Evolutionary conservation across 495 filamentous ascomycete genomes (phyloP).

Genomic region (Mytilinidion resinicola): DNA sequence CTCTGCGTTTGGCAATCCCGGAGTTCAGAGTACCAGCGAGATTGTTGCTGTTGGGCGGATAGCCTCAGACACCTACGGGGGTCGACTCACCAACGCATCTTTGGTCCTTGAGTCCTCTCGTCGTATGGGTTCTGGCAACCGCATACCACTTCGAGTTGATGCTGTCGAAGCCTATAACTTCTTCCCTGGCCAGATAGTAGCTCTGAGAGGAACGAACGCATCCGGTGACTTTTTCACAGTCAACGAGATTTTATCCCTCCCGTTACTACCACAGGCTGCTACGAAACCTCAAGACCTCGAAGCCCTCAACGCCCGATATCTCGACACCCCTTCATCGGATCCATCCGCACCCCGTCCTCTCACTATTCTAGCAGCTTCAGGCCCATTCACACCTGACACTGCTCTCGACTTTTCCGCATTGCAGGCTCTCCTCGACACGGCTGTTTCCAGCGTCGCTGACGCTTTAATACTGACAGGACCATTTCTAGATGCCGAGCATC

Average conservation of each 20-base stretch:
- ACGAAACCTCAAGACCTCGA: slow-evolving; percentile 56
- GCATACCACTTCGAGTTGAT: slow-evolving; percentile 73
- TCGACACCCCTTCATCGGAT: slow-evolving; percentile 30
- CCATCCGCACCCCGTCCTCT: slow-evolving; percentile 48
- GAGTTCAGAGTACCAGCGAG: slow-evolving; percentile 74
- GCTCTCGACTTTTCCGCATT: slow-evolving; percentile 86
- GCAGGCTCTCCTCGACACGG: slow-evolving; percentile 68
- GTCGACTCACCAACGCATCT: slow-evolving; percentile 74
- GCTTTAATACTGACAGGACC: slow-evolving; percentile 77
- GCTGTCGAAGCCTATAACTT: slow-evolving; percentile 66
- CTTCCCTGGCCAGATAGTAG: slow-evolving; percentile 93
- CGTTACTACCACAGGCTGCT: slow-evolving; percentile 62
- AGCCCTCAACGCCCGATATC: slow-evolving; percentile 52
- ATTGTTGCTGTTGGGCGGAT: slow-evolving; percentile 88
- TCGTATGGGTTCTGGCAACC: slow-evolving; percentile 71
- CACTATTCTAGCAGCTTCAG: slow-evolving; percentile 68
- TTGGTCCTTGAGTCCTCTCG: slow-evolving; percentile 83
- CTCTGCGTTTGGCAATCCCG: slow-evolving; percentile 78
- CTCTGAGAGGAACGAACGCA: slow-evolving; percentile 77
- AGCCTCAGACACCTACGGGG: slow-evolving; percentile 74
- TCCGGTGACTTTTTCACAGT: slow-evolving; percentile 80
- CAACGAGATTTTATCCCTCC: slow-evolving; percentile 65
- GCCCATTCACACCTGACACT: slow-evolving; percentile 86
- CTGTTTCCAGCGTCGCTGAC: slow-evolving; percentile 68
- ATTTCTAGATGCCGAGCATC: slow-evolving; percentile 87